These are phyloP conservation scores for Picea glauca DNA, from an alignment of 75 land plant species.

Conservation along the genomic window DNA sequence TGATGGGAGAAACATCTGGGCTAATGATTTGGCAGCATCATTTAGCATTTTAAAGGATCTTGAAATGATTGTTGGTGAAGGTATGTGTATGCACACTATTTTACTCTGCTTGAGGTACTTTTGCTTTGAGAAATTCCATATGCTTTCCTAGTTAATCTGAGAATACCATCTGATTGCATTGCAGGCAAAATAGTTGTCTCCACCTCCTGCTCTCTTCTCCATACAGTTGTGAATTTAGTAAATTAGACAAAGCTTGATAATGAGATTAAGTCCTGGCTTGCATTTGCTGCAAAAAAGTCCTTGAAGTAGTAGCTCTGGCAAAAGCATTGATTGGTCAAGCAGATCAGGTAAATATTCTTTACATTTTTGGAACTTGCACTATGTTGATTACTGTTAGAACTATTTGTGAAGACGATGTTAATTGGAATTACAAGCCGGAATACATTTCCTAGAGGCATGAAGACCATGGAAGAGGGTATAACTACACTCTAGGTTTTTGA, in stretches of 20 bases:
- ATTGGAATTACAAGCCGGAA: not conserved
- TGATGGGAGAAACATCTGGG: constrained; percentile 39
- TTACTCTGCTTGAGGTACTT: not conserved
- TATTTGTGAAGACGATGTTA: not conserved
- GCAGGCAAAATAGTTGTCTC: constrained; percentile 29
- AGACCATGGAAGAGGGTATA: not conserved
- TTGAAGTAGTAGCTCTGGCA: constrained; percentile 29
- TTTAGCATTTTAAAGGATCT: constrained; percentile 11
- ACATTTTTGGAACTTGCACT: not conserved
- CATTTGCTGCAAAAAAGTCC: constrained; percentile 36
- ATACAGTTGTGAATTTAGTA: constrained; percentile 29
- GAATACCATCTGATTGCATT: not conserved
- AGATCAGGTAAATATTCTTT: constrained; percentile 17
- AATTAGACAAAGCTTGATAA: constrained; percentile 38
- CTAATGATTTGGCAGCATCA: constrained; percentile 25
- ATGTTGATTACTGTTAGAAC: not conserved
- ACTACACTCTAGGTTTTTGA: not conserved
- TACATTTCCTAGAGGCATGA: not conserved
- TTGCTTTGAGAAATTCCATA: not conserved
- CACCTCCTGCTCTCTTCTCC: constrained; percentile 36
- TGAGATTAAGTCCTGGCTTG: constrained; percentile 42
- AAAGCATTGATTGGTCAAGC: constrained; percentile 26
- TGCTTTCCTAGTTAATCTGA: not conserved
- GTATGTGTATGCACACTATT: not conserved
- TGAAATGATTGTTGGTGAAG: constrained; percentile 17